These are phyloP conservation scores for Dendrobium officinale DNA, from an alignment of 106 monocot genomes.

Conservation along the genomic window DNA sequence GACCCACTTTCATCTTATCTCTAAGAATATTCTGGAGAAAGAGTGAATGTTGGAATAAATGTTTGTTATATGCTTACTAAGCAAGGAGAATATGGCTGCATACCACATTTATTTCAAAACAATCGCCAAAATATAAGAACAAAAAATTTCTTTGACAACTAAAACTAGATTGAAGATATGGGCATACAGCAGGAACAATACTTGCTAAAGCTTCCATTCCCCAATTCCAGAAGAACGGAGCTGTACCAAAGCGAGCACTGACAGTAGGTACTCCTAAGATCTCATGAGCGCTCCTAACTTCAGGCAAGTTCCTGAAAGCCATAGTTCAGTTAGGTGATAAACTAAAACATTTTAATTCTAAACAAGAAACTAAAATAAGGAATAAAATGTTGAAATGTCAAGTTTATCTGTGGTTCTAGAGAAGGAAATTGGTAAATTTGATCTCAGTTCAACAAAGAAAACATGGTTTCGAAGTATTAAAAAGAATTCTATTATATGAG, in stretches of 20 bases:
- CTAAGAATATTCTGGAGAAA: constrained; percentile 57
- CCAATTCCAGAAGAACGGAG: constrained; percentile 98
- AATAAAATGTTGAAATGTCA: background rate
- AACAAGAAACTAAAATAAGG: background rate
- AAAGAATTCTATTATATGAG: background rate
- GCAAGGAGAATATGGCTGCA: background rate
- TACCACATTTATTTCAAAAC: background rate
- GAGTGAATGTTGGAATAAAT: background rate
- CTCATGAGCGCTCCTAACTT: constrained; percentile 79
- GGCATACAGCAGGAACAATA: constrained; percentile 70
- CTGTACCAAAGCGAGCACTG: constrained; percentile 93
- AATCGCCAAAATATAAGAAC: constrained; percentile 2
- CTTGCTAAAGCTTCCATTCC: constrained; percentile 74
- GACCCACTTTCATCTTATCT: constrained; percentile 60
- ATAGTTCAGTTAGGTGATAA: background rate
- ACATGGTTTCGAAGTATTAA: background rate
- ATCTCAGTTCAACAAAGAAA: background rate
- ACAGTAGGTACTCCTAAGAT: constrained; percentile 84
- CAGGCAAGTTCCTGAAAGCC: constrained; percentile 77
- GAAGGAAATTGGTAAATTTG: background rate
- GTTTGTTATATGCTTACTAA: background rate
- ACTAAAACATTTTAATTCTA: background rate
- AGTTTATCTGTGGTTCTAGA: background rate
- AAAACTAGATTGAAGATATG: background rate
- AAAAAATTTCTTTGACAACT: background rate